These are phyloP conservation scores for Aspergillus ochraceus DNA, from an alignment of 2,329 filamentous ascomycete species.

Conservation along the genomic window DNA sequence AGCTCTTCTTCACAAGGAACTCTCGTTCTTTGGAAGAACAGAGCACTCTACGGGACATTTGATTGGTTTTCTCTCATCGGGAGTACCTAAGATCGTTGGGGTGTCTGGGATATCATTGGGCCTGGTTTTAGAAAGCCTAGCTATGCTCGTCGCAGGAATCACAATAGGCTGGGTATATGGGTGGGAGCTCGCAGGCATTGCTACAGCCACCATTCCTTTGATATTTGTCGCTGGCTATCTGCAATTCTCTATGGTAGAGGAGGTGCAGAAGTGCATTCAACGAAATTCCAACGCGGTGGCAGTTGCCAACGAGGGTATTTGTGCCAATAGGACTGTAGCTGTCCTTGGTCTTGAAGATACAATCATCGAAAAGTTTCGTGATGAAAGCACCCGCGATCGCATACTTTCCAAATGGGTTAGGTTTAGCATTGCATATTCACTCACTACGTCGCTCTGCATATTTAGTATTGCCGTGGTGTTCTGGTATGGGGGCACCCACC, in stretches of 20 bases:
- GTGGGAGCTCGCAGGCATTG: neutral
- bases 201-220: neutral
- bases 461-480: conserved; percentile 29
- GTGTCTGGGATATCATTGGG: conserved; percentile 2
- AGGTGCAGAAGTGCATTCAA: neutral
- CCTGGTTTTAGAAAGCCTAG: neutral
- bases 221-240: conserved; percentile 1
- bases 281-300: conserved; percentile 2
- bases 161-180: neutral
- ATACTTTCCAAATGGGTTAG: neutral
- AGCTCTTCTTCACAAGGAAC: neutral
- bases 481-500: conserved; percentile 57
- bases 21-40: neutral
- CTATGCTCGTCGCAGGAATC: neutral
- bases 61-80: neutral
- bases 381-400: neutral
- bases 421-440: conserved; percentile 2
- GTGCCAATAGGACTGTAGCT: conserved; percentile 12
- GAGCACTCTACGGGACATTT: neutral
- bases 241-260: neutral
- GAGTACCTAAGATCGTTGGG: neutral
- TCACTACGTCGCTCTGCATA: conserved; percentile 4
- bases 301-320: conserved; percentile 9
- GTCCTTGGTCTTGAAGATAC: conserved; percentile 1
- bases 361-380: conserved; percentile 2